A percentile compares a stretch with the other conserved stretches of the same genome.
Conservation (phyloP, 129 eudicot species). For the Erigeron canadensis region DNA sequence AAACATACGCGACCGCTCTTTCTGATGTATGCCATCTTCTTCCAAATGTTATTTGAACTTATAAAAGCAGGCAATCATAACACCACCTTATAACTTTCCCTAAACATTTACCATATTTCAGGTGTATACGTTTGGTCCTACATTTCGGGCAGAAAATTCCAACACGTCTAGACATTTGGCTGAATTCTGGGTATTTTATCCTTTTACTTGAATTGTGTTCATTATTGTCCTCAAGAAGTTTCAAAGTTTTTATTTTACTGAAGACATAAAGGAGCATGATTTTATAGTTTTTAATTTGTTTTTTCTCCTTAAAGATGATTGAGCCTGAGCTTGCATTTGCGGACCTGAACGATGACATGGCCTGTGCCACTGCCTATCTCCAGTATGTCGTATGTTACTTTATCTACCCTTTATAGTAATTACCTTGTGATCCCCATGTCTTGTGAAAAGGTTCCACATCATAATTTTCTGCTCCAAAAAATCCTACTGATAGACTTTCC, state of each 20-base stretch:
- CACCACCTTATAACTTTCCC: background rate
- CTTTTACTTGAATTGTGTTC: conserved; percentile 1
- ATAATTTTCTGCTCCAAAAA: background rate
- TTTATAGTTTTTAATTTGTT: conserved; percentile 1
- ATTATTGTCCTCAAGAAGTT: background rate
- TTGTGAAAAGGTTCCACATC: conserved; percentile 6
- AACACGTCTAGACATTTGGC: conserved; percentile 96
- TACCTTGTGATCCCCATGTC: conserved; percentile 14
- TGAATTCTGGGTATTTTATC: conserved; percentile 82
- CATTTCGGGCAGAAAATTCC: conserved; percentile 98
- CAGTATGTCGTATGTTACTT: conserved; percentile 98
- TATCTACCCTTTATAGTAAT: conserved; percentile 28
- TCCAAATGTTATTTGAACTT: conserved; percentile 13
- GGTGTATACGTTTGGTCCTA: conserved; percentile 99
- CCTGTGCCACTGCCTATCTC: conserved; percentile 99
- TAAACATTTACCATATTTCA: conserved; percentile 31
- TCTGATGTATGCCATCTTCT: conserved; percentile 60
- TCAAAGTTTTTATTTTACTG: conserved; percentile 2
- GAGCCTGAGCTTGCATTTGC: conserved; percentile 99
- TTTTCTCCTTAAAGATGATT: conserved; percentile 68
- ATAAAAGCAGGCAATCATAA: background rate
- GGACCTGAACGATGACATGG: conserved; percentile 97
- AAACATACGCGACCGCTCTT: conserved; percentile 99
- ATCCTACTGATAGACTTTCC: too few species aligned
- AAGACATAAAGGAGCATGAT: background rate